Base-by-base conservation (phyloP, 495 filamentous ascomycete genomes). In the Astrothelium macrocarpum region DNA sequence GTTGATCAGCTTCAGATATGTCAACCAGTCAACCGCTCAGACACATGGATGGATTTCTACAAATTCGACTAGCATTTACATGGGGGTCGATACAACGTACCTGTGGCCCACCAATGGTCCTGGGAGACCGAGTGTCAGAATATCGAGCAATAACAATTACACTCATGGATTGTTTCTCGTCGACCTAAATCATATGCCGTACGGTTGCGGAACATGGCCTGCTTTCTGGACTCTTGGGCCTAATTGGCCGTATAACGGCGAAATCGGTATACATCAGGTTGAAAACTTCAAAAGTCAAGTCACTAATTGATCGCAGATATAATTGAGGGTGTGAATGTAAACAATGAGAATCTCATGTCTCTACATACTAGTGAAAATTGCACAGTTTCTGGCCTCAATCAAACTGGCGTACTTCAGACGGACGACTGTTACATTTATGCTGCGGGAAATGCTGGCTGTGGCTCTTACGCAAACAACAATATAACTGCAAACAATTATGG, bases 291-390 rank as follows among this genome's bases (percentile, higher is more conserved):
- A 11, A 26, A 20, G 25, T 56, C 49, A 28, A 29, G 11, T 16
- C 7, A 29, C n/a, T 56, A 29, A 26, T 29, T 20, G 7, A 28
- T 28, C 29, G 25, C 25, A 56, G 91, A 96, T 76, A 91, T 96
- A 67, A 87, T 96, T 72, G 91, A 96, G 71, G 90, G 90, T 42
- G 87, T 95, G 64, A 90, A 92, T 74, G 68, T 78, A 36, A 80
- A 87, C 59, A 73, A 78, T 0, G 76, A 80, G 63, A 87, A 91
- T 66, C 72, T 78, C 49, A 84, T 94, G 66, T 87, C 89, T 7
- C 80, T 95, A 39, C 91, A 95, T 74, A 91, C 89, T 0, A 73
- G 72, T 16, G 72, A 79, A 14, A 80, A 81, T 18, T 94, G 90
- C 72, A 75, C 66, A 34, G 75, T 91, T 63, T 75, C 75, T 62